Evolutionary conservation across 768 basidiomycete species (phyloP), one percentile per base, ranked within the genome.

Genomic region (Vishniacozyma victoriae): DNA sequence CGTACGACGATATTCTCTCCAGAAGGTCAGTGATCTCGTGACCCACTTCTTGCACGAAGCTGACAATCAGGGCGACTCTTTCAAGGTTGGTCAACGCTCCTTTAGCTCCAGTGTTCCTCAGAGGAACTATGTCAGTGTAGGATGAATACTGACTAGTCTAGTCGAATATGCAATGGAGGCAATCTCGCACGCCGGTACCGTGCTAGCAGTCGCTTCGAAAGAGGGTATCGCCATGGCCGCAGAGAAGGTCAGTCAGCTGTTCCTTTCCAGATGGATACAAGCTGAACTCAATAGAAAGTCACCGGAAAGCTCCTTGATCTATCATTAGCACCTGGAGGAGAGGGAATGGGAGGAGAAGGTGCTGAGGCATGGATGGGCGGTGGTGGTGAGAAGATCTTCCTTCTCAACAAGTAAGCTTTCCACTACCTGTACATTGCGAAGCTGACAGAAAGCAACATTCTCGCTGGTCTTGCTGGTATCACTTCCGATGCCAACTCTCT

Each of bases 101-200:
- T 11, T 23, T 9, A 13, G 6, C 16, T 18, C 27, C n/a, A n/a
- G n/a, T n/a, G n/a, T n/a, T n/a, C n/a, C n/a, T n/a, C n/a, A 26
- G 2, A 2, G 9, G 13, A 13, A 16, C 2, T 26, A 42, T 42
- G 41, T 42, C 57, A 19, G 37, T 11, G 9, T 12, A 39, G 11
- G 19, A 31, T 26, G n/a, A n/a, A n/a, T n/a, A n/a, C n/a, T n/a
- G n/a, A 24, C 15, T n/a, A n/a, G 6, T 25, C 3, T 40, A 93
- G 93, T 97, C 77, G 93, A 99, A 76, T 99, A 99, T 80, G 93
- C 93, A 36, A 95, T 97, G 89, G 95, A 97, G 71, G 90, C 91
- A 50, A 96, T 97, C 78, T 95, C 91, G 23, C 86, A 91, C 64
- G 90, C 89, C 16, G 88, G 88, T 45, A 87, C 70, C 0, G 69